Evolutionary conservation across 2,329 filamentous ascomycete genomes (phyloP).

Genomic region (Fusarium sp.): DNA sequence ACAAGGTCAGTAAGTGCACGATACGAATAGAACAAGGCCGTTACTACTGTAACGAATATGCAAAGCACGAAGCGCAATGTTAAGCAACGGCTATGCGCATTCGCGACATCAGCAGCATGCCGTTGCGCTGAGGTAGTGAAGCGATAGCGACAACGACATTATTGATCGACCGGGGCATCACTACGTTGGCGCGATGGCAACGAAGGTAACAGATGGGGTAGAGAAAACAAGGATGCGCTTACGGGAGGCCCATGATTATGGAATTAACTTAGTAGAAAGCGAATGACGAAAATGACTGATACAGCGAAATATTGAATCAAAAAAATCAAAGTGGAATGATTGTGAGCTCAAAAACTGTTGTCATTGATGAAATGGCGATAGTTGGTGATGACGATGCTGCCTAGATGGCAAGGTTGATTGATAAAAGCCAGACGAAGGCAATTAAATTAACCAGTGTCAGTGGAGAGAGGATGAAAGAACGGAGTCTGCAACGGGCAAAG

Average conservation of each 20-base stretch:
- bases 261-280: conserved; percentile 15
- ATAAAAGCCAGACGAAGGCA: conserved; percentile 33
- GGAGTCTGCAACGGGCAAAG: conserved; percentile 35
- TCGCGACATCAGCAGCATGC: conserved; percentile 27
- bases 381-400: conserved; percentile 34
- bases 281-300: conserved; percentile 22
- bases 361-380: conserved; percentile 19
- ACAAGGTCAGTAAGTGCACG: conserved; percentile 29
- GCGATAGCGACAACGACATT: conserved; percentile 31
- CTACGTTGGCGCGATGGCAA: conserved; percentile 36
- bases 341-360: neutral
- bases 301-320: neutral
- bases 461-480: conserved; percentile 36
- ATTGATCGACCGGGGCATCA: conserved; percentile 40
- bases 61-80: conserved; percentile 18
- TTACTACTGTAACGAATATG: conserved; percentile 23
- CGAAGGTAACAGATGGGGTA: conserved; percentile 11
- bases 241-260: conserved; percentile 59
- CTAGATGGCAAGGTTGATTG: conserved; percentile 18
- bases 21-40: conserved; percentile 9
- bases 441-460: conserved; percentile 34
- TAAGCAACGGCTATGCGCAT: conserved; percentile 25
- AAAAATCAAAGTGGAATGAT: neutral
- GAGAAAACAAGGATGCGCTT: conserved; percentile 49
- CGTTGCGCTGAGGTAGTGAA: conserved; percentile 29